These are phyloP conservation scores for Fagopyrum homotropicum DNA, from an alignment of 148 eudicot genomes.

Conservation along the genomic window DNA sequence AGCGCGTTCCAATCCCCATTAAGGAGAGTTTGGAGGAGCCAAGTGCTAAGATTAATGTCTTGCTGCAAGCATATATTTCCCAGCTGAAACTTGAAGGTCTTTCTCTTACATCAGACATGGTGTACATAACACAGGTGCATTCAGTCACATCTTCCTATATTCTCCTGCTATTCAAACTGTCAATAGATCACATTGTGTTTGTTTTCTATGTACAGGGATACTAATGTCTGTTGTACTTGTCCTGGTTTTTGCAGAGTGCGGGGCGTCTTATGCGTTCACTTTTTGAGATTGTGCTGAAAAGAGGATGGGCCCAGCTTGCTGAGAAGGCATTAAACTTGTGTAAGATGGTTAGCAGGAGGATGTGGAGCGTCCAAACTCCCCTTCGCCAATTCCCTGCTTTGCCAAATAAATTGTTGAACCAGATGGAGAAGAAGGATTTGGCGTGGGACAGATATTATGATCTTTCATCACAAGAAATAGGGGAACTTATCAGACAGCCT, in stretches of 20 bases:
- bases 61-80: constrained; percentile 82
- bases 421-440: constrained; percentile 84
- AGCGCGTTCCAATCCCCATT: constrained; percentile 78
- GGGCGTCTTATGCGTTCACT: constrained; percentile 81
- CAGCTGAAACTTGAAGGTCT: constrained; percentile 80
- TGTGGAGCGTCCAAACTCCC: constrained; percentile 89
- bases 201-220: no score
- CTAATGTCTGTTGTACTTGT: no score
- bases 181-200: no score
- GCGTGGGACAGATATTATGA: constrained; percentile 94
- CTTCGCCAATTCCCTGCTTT: constrained; percentile 80
- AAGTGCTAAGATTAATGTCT: constrained; percentile 83
- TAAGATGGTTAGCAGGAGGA: constrained; percentile 84
- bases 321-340: constrained; percentile 79
- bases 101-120: constrained; percentile 86
- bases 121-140: constrained; percentile 51
- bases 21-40: constrained; percentile 88
- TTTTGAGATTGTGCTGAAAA: constrained; percentile 71
- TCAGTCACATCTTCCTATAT: no score
- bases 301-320: constrained; percentile 87
- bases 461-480: constrained; percentile 76
- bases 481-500: constrained; percentile 64
- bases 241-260: constrained; percentile 31
- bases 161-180: no score
- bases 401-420: constrained; percentile 50